Base-by-base conservation (phyloP, 225 moss, liverwort and hornwort species). In the Bryum argenteum region DNA sequence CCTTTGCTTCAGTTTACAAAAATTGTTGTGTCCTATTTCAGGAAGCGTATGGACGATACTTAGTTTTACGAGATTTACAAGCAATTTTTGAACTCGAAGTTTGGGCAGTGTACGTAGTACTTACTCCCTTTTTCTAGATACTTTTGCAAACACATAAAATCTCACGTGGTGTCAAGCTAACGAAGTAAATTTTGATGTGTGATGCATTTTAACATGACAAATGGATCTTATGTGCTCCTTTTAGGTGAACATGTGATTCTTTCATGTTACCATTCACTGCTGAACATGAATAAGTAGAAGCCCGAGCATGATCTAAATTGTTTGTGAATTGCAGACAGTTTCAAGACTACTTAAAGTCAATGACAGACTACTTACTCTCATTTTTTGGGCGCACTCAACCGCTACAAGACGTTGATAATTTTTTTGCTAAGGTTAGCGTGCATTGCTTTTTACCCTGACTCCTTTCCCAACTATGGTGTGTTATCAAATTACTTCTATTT, bases 311-410 rank as follows among this genome's bases (percentile, higher is more conserved):
- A 42, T 71, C 17, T 71, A 52, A 52, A 58, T 20, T 67, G 44
- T 58, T 76, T 63, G 61, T 83, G 78, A 28, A 68, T 54, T 82
- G 84, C 89, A 92, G 90, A 39, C 89, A 86, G 23, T 93, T 90
- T 76, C 75, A 80, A 45, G 90, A 91, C 20, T 93, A 96, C 81
- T 75, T 96, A 69, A 77, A 82, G 66, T 79, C 71, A 53, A 50
- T 96, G 82, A 88, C 83, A 20, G 78, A 82, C 33, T 96, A 96
- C 69, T 69, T 96, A 51, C 77, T 76, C 38, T 96, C 93, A 21
- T 96, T 90, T 75, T 93, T 96, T 72, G 86, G 85, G 72, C 85
- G 90, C 65, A 96, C 93, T 19, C 96, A 91, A 75, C 96, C 96
- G 53, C 83, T 96, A 60, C 91, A 93, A 68, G 96, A 96, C 71